Evolutionary conservation across 129 eudicot species (phyloP), one percentile per base, ranked within the genome.

Genomic region (Chrysanthemum lavandulifolium): DNA sequence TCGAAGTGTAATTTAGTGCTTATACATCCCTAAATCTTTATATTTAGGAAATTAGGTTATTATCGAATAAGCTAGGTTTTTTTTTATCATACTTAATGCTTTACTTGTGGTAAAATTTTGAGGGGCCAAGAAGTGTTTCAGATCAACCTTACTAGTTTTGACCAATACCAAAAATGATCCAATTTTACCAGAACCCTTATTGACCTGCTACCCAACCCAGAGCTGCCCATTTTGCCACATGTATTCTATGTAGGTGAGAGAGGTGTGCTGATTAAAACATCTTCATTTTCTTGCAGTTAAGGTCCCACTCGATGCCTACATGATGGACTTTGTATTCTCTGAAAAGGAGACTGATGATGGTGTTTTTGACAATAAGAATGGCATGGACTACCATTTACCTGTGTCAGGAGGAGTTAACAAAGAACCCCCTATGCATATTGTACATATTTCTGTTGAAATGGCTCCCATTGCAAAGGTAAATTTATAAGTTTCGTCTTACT

Each of bases 381-480:
- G 96, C 31, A 91, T 85, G 96, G 99, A 95, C 70, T 95, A 95
- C 71, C 99, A 95, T 73, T 78, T 91, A 68, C 99, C 99, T 11
- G 97, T 95, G 23, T 84, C 73, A 61, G 96, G 99, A 21, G 97
- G 96, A 79, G 82, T 95, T 61, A 76, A 77, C 15, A 90, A 85
- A 68, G 99, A 95, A 89, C 91, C 97, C 47, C 97, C 99, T 0
- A 86, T 91, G 99, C 97, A 95, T 67, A 91, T 95, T 78, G 99
- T 95, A 15, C 97, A 95, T 77, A 85, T 95, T 76, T 79, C 96
- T 54, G 96, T 95, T 78, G 99, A 95, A 88, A 90, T 95, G 99
- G 99, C 99, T 58, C 99, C 99, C 55, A 95, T 95, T 74, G 99
- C 99, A n/a, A 95, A 95, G 99, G 99, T 88, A 74, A 73, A 6